A percentile compares a stretch with the other conserved stretches of the same genome.
These are phyloP conservation scores for Torulaspora globosa DNA, from an alignment of 1,139 yeast species.

Conservation along the genomic window DNA sequence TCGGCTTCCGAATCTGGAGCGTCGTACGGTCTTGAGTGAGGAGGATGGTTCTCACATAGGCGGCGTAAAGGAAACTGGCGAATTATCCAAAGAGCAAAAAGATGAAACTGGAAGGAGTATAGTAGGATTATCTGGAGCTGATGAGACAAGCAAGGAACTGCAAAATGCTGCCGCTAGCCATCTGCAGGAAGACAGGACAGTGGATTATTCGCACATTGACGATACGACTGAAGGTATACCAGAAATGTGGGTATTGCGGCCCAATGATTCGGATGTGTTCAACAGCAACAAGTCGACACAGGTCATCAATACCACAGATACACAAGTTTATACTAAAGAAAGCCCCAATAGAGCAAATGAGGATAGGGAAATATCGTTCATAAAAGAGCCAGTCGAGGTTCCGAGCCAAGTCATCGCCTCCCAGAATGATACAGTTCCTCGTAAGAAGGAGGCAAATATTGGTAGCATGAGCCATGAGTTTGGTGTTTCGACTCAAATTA, in stretches of 20 bases:
- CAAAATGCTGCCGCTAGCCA: too few relatives aligned
- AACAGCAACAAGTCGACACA: conserved; percentile 22
- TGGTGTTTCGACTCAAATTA: conserved; percentile 13
- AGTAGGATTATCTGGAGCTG: background rate
- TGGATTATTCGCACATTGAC: conserved; percentile 16
- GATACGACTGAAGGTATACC: conserved; percentile 20
- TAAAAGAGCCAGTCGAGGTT: conserved; percentile 2
- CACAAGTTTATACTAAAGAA: conserved; percentile 12
- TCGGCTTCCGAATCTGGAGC: background rate
- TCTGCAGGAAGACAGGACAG: background rate
- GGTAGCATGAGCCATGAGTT: conserved; percentile 1
- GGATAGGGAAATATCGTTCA: background rate
- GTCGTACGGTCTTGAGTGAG: background rate
- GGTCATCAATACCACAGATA: conserved; percentile 12
- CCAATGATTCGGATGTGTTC: conserved; percentile 8
- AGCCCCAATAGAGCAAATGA: background rate
- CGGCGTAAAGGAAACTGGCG: background rate
- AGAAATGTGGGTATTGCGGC: conserved; percentile 17
- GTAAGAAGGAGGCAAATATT: conserved; percentile 1
- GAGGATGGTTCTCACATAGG: background rate
- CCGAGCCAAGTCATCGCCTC: conserved; percentile 14
- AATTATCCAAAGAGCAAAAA: background rate
- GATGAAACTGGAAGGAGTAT: background rate
- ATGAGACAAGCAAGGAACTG: background rate
- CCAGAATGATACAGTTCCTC: conserved; percentile 3